Base-by-base conservation (phyloP, 805 yeast genomes). In the Grigorovia humatica region DNA sequence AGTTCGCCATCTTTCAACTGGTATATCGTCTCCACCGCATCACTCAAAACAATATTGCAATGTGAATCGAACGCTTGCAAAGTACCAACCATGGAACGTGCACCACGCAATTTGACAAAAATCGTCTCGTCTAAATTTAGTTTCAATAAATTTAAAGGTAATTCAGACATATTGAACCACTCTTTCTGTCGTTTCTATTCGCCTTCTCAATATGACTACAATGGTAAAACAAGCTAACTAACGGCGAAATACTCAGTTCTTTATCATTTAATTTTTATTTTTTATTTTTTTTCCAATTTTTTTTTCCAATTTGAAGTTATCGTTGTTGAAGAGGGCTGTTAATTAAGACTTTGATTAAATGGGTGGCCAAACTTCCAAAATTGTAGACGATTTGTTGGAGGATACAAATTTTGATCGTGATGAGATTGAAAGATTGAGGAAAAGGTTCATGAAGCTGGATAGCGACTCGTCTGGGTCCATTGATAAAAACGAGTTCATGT, bases 11-110 rank as follows among this genome's bases (percentile, higher is more conserved):
- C 81, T 35, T 74, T 77, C 15, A 82, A 61, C 42, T 74, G 73
- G 65, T 79, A 87, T 42, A 90, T 81, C 1, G 85, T 86, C 65
- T 93, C 99, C 51, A 77, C 78, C 8, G 96, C 96, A 61, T 93
- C 95, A 59, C 97, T 88, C 56, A 93, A 77, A 42, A 93, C 96
- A 76, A 93, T 80, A 67, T 95, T 93, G 70, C 98, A 93, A 70
- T 91, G 99, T 47, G 95, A 85, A 70, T 91, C 99, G 70, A 87
- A 91, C 1, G 96, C 88, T 67, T 90, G 98, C 51, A 93, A 74
- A 55, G 80, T 82, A 3, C 99, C 99, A 30, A 80, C 79, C 70
- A 93, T 78, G 65, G 91, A 96, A 61, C 99, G 79, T 57, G 93
- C 91, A 19, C 96, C 98, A 67, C 98, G 82, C 54, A 93, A 78